Evolutionary conservation across 1,284 basidiomycete species (phyloP), one percentile per base, ranked within the genome.

Genomic region (Nidula niveotomentosa): DNA sequence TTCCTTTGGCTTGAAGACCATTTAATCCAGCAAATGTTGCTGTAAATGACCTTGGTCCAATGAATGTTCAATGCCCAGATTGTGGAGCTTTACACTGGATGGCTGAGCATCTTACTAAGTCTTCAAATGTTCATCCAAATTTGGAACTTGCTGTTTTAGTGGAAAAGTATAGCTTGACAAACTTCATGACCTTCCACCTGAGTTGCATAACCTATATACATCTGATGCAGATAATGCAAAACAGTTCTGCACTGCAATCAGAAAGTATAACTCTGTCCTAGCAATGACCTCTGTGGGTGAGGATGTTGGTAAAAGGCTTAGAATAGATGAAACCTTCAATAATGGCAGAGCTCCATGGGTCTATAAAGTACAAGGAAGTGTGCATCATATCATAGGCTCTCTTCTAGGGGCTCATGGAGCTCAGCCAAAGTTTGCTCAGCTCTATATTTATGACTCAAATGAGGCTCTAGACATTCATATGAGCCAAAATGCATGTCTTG

Each of bases 191-290:
- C 13, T 41, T 17, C 51, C 56, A 8, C 50, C 8, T 1, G 53
- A 57, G 36, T 46, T 59, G 30, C 8, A 44, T 1, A 5, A 39
- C 8, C 44, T 57, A 0, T 52, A 45, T 9, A 17, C 3, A 8
- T 44, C 45, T 33, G 44, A 53, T 15, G 35, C 35, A 51, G 10
- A 36, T 13, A 12, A 12, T 5, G 46, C 51, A 30, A 53, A 51
- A 30, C 52, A 41, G 39, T 43, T 59, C 36, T 12, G 45, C 12
- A 41, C 36, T 8, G 36, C 48, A 17, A 57, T 57, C 8, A 17
- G 56, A 2, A 45, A 36, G 18, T 58, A 58, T 54, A 60, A 60
- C 35, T 50, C 49, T 54, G 57, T 54, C 6, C 36, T 56, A 50
- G 17, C 8, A 53, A 15, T 51, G 23, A 51, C 37, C 3, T 51